These are phyloP conservation scores for Vanrija humicola DNA, from an alignment of 1,284 basidiomycete species.

Conservation along the genomic window DNA sequence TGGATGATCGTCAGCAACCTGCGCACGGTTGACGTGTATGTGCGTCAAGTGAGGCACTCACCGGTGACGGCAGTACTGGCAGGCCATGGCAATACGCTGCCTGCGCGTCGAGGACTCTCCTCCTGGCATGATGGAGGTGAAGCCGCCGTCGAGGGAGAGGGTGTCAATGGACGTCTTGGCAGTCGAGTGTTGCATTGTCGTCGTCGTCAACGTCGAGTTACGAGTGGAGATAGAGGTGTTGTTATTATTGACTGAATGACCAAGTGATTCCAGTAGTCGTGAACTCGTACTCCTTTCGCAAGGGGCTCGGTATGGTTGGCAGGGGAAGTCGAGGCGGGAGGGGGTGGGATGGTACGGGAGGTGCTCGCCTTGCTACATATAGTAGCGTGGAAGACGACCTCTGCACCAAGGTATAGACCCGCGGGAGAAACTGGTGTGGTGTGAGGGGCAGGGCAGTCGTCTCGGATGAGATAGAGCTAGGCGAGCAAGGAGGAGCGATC, in stretches of 20 bases:
- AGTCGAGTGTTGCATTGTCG: not conserved
- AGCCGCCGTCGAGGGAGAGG: slow-evolving; percentile 1
- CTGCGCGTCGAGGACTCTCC: slow-evolving; percentile 28
- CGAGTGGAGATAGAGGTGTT: not conserved
- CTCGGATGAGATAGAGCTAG: not conserved
- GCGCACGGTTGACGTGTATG: not conserved
- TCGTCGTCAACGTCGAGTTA: no score
- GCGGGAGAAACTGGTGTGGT: not conserved
- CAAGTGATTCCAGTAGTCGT: not conserved
- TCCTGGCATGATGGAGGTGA: slow-evolving; percentile 14
- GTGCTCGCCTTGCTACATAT: not conserved
- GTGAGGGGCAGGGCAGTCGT: not conserved
- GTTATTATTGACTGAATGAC: not conserved
- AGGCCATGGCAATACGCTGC: slow-evolving; percentile 46
- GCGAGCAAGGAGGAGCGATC: not conserved
- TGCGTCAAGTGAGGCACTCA: slow-evolving; percentile 20
- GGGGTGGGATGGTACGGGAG: not conserved
- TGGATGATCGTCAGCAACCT: slow-evolving; percentile 14
- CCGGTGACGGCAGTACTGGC: slow-evolving; percentile 46
- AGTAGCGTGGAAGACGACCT: not conserved
- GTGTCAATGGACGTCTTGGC: not conserved
- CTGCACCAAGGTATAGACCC: not conserved
- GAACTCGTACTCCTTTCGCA: not conserved
- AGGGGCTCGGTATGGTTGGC: no score
- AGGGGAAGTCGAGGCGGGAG: not conserved